These are phyloP conservation scores for Trifolium dubium DNA, from an alignment of 306 rosid species.

Conservation along the genomic window DNA sequence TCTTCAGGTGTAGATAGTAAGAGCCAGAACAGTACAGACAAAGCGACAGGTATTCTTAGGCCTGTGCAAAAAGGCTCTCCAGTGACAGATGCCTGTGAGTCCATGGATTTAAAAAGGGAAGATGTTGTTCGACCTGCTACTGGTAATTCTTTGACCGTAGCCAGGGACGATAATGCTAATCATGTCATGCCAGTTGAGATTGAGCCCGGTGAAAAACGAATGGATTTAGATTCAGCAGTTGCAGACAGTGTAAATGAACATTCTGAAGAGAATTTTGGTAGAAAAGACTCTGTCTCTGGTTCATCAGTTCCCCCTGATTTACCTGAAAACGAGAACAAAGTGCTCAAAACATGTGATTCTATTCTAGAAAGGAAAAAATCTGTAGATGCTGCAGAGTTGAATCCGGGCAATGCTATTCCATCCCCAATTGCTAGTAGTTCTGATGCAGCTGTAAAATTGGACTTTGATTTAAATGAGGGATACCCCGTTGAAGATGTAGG, in stretches of 20 bases:
- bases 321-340: conserved; percentile 41
- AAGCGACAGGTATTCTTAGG: conserved; percentile 25
- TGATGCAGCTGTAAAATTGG: conserved; percentile 61
- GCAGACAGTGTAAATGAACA: conserved; percentile 31
- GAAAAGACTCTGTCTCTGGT: conserved; percentile 41
- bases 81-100: conserved; percentile 40
- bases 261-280: conserved; percentile 38
- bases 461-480: conserved; percentile 94
- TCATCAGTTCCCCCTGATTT: conserved; percentile 35
- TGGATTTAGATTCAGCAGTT: conserved; percentile 41
- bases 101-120: conserved; percentile 36
- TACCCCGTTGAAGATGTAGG: conserved; percentile 73
- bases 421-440: conserved; percentile 42
- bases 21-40: conserved; percentile 42
- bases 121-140: conserved; percentile 38
- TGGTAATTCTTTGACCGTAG: conserved; percentile 32
- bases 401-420: conserved; percentile 37
- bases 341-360: conserved; percentile 40
- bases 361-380: conserved; percentile 47
- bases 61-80: conserved; percentile 38
- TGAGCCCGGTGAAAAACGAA: conserved; percentile 33
- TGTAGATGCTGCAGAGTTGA: conserved; percentile 46
- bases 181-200: conserved; percentile 22
- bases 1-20: conserved; percentile 52
- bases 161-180: conserved; percentile 27